Base-by-base conservation (phyloP, 225 moss, liverwort and hornwort species). In the Marchantia paleacea region DNA sequence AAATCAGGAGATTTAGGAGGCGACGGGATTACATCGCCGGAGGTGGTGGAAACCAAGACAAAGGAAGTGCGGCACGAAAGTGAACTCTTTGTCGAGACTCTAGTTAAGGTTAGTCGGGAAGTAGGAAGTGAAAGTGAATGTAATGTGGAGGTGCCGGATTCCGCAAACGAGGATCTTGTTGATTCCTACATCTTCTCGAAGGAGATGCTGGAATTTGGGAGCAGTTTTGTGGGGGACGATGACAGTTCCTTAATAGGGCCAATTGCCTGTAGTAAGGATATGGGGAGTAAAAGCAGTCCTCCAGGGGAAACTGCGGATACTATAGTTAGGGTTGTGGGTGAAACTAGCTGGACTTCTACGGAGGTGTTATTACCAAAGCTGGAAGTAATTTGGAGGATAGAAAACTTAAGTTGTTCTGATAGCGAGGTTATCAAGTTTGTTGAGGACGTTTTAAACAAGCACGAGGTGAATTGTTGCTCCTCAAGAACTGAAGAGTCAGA, bases 321-420 rank as follows among this genome's bases (percentile, higher is more conserved):
- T 12, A 51, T 72, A 51, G 50, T 10, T 25, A 72, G 52, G 25
- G 52, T 6, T 72, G 8, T 72, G 52, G 52, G 72, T 22, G 72
- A 52, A 72, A 25, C 12, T 51, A 52, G 72, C 50, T 6, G 51
- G 22, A 22, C 50, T 72, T 51, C 68, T 24, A 19, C 52, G 72
- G 52, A 52, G n/a, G n/a, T 72, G 24, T 19, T 24, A 11, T 10
- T 25, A n/a, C 25, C 52, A 10, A 12, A 50, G 18, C 0, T 52
- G 50, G 72, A 72, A 72, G 72, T 72, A 52, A 51, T 52, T 12
- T 72, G 72, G 72, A n/a, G 22, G n/a, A 51, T 72, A n/a, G 52
- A 52, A 10, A 53, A 25, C 10, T 24, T 12, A 7, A n/a, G 13
- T 12, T 53, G 13, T 53, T 25, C 73, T 49, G 52, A 73, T 20